Conservation (phyloP, 1,284 basidiomycete species). For the Jaminaea rosea region DNA sequence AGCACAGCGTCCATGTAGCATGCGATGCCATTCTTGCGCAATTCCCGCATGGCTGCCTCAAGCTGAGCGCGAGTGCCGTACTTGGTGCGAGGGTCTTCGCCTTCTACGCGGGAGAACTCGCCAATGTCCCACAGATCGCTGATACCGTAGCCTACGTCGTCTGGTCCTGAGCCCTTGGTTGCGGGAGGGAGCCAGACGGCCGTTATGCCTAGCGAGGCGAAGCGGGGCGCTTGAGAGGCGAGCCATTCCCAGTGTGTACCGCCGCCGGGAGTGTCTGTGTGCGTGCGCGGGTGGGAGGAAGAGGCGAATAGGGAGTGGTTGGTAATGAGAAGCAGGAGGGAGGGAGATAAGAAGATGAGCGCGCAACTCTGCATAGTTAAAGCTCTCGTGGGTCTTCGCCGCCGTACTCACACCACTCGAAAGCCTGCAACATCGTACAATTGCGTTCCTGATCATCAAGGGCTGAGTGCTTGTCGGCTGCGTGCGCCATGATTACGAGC, state of each 20-base stretch:
- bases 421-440: constrained; percentile 31
- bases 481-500: neutral
- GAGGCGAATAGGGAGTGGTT: neutral
- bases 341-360: neutral
- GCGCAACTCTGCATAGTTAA: neutral
- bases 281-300: neutral
- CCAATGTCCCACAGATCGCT: constrained; percentile 56
- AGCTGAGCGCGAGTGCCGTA: constrained; percentile 85
- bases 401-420: constrained; percentile 16
- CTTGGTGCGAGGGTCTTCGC: constrained; percentile 59
- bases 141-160: constrained; percentile 51
- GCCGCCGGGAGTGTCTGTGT: constrained; percentile 51
- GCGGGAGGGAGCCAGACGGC: constrained; percentile 57
- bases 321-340: neutral
- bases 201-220: constrained; percentile 72
- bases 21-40: constrained; percentile 48
- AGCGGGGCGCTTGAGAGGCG: constrained; percentile 59
- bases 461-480: neutral
- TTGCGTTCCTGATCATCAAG: constrained; percentile 19
- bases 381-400: neutral
- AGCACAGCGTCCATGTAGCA: constrained; percentile 52
- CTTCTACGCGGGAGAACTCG: constrained; percentile 70
- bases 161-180: constrained; percentile 47
- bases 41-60: constrained; percentile 56
- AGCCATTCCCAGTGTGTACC: constrained; percentile 70